phyloP scores from a whole-genome alignment of 1,284 basidiomycete species.

The Volvariella surrecta region DNA sequence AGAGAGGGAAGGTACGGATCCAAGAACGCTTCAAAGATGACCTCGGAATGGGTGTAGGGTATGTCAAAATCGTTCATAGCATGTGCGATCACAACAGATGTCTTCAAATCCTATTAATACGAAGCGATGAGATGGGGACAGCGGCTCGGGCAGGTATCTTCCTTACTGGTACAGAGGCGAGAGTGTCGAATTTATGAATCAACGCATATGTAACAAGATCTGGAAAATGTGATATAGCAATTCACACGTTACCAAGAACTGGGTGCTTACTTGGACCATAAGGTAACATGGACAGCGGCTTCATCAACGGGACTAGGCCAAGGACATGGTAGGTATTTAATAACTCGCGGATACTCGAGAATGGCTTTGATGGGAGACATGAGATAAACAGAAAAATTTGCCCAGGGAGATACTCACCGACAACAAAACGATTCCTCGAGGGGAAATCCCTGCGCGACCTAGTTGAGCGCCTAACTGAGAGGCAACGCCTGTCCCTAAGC shows the following conservation, averaged over 20 bases:
- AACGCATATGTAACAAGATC: conserved; percentile 51
- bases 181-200: conserved; percentile 59
- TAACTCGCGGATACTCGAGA: conserved; percentile 57
- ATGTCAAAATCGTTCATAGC: conserved; percentile 80
- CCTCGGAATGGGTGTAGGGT: conserved; percentile 66
- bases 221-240: conserved; percentile 17
- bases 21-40: conserved; percentile 64
- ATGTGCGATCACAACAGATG: conserved; percentile 72
- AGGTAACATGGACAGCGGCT: conserved; percentile 62
- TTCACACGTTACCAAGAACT: conserved; percentile 3
- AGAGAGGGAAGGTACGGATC: conserved; percentile 50
- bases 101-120: conserved; percentile 46
- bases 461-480: conserved; percentile 56
- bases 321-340: conserved; percentile 67
- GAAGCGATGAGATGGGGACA: background rate
- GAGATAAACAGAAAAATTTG: background rate
- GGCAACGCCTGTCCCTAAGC: conserved; percentile 75
- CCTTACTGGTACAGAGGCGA: conserved; percentile 48
- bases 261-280: conserved; percentile 51
- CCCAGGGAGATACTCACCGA: conserved; percentile 28
- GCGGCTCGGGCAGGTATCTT: background rate
- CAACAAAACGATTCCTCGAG: conserved; percentile 62
- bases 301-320: conserved; percentile 65
- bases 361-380: conserved; percentile 33
- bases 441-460: conserved; percentile 39